These are phyloP conservation scores for Plantago rigida DNA, from an alignment of 305 asterid genomes.

Conservation along the genomic window DNA sequence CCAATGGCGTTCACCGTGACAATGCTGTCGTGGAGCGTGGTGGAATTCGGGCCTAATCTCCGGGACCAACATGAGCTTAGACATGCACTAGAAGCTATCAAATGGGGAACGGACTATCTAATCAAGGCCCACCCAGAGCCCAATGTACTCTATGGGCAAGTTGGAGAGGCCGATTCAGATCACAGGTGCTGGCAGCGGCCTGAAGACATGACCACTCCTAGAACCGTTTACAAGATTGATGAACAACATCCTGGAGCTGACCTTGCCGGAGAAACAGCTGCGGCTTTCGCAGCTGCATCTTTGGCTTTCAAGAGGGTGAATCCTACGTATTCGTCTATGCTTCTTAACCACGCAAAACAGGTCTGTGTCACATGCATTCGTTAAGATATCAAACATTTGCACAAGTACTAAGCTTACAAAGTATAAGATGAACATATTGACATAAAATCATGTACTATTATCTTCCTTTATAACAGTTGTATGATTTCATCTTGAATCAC, in stretches of 20 bases:
- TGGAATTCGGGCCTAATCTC: conserved; percentile 34
- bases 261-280: conserved; percentile 65
- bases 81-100: conserved; percentile 34
- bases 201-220: conserved; percentile 63
- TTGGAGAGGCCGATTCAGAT: conserved; percentile 57
- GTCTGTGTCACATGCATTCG: conserved; percentile 10
- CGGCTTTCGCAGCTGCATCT: conserved; percentile 56
- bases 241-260: conserved; percentile 57
- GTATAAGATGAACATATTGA: background rate
- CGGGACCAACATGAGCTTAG: conserved; percentile 27
- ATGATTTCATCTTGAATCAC: conserved; percentile 42
- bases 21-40: conserved; percentile 57
- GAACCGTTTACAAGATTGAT: conserved; percentile 40
- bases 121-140: conserved; percentile 54
- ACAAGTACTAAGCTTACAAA: too few species aligned
- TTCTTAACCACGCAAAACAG: conserved; percentile 48
- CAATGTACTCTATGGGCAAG: conserved; percentile 44
- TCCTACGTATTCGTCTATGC: conserved; percentile 32
- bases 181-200: conserved; percentile 69
- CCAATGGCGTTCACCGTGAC: conserved; percentile 59
- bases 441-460: background rate
- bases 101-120: conserved; percentile 64
- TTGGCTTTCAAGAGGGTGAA: conserved; percentile 32
- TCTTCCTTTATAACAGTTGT: conserved; percentile 32
- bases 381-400: background rate